phyloP scores from a whole-genome alignment of 768 basidiomycete species.

The Collybiopsis confluens region DNA sequence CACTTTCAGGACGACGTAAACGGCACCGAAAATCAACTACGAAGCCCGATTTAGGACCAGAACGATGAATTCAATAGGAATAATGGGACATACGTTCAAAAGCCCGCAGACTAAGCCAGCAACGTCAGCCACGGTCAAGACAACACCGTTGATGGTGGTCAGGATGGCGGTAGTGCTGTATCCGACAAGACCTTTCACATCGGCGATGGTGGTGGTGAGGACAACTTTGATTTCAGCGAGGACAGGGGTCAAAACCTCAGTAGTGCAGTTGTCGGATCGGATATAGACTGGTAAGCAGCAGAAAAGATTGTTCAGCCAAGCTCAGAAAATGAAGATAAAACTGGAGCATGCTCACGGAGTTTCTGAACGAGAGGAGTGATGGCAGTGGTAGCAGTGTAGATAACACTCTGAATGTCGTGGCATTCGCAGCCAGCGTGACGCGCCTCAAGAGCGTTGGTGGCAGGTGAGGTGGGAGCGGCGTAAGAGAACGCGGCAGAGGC shows the following conservation, averaged over 20 bases:
- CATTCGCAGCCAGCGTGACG: constrained; percentile 1
- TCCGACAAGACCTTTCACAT: constrained; percentile 6
- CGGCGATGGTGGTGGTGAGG: constrained; percentile 5
- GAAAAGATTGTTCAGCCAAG: not conserved
- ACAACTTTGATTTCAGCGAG: constrained; percentile 6
- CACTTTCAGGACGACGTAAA: constrained; percentile 1
- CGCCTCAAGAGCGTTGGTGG: not conserved
- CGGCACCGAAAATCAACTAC: constrained; percentile 9
- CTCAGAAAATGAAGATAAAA: not conserved
- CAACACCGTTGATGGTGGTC: constrained; percentile 6
- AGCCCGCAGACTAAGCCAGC: constrained; percentile 6
- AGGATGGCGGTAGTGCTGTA: constrained; percentile 5
- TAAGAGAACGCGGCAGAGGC: constrained; percentile 10
- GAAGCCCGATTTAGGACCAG: not conserved
- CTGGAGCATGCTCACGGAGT: not conserved
- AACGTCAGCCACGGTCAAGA: constrained; percentile 7
- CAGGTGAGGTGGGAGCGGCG: constrained; percentile 9
- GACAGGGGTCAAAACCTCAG: constrained; percentile 9
- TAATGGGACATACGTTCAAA: constrained; percentile 1
- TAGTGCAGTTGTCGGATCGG: constrained; percentile 5
- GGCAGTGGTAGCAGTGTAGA: not conserved
- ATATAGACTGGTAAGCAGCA: not conserved
- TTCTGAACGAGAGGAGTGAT: constrained; percentile 8
- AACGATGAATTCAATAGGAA: not conserved
- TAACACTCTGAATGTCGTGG: constrained; percentile 3